Percentiles rank a stretch among this genome's conserved stretches.
phyloP scores from a whole-genome alignment of 1,139 yeast species.

The Magnusiomyces starmeri region DNA sequence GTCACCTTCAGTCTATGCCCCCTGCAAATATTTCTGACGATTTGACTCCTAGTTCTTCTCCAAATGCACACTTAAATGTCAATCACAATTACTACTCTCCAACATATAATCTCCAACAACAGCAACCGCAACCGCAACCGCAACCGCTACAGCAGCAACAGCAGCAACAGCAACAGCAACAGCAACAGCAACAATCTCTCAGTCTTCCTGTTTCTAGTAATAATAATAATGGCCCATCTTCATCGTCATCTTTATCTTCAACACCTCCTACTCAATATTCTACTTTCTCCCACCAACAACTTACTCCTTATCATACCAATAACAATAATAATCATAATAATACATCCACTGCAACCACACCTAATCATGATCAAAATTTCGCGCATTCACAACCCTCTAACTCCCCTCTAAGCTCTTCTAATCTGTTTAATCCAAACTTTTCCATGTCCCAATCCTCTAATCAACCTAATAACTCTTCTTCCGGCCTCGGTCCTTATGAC shows the following conservation, averaged over 20 bases:
- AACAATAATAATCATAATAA: too few relatives aligned
- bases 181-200: slow-evolving; percentile 11
- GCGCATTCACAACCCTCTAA: too few relatives aligned
- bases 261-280: slow-evolving; percentile 8
- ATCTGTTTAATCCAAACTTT: too few relatives aligned
- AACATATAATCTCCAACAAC: slow-evolving; percentile 16
- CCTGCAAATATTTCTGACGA: too few relatives aligned
- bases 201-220: neutral
- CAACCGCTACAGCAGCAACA: slow-evolving; percentile 15
- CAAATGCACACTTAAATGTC: neutral
- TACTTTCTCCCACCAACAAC: neutral
- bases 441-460: too few relatives aligned
- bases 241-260: slow-evolving; percentile 9
- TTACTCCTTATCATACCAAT: neutral
- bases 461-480: too few relatives aligned
- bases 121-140: slow-evolving; percentile 12
- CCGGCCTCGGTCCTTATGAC: too few relatives aligned
- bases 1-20: too few relatives aligned
- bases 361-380: too few relatives aligned
- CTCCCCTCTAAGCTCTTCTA: too few relatives aligned
- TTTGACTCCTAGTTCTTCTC: neutral
- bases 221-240: neutral
- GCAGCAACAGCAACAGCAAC: slow-evolving; percentile 17
- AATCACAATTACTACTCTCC: neutral
- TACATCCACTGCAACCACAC: too few relatives aligned